phyloP scores from a whole-genome alignment of 2,329 filamentous ascomycete species.

The Aspergillus ibericus region DNA sequence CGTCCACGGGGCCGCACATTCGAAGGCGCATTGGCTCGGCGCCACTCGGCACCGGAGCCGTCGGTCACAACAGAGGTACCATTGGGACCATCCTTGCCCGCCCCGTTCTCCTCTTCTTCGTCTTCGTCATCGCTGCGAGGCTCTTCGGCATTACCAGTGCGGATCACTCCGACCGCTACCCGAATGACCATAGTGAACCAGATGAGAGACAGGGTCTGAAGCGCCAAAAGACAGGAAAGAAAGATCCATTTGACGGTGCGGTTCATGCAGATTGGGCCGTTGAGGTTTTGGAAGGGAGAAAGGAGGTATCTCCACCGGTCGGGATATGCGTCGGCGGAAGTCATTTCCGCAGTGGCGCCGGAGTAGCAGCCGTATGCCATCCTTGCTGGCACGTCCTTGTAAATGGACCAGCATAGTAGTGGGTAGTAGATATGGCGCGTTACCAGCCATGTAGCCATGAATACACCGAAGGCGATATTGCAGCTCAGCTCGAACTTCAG shows the following conservation, averaged over 20 bases:
- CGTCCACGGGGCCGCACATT: conserved; percentile 38
- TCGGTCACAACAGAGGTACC: conserved; percentile 26
- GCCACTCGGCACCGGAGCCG: conserved; percentile 32
- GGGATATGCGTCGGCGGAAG: conserved; percentile 34
- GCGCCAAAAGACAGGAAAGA: conserved; percentile 69
- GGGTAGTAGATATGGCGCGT: conserved; percentile 80
- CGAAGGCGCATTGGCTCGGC: conserved; percentile 35
- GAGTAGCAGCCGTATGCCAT: conserved; percentile 72
- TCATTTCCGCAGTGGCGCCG: conserved; percentile 44
- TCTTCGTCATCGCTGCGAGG: conserved; percentile 81
- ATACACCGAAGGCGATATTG: conserved; percentile 80
- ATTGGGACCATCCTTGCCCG: conserved; percentile 26
- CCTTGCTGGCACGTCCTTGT: conserved; percentile 60
- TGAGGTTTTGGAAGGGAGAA: conserved; percentile 70
- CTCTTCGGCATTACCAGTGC: conserved; percentile 76
- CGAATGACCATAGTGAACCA: conserved; percentile 90
- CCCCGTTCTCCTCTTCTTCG: conserved; percentile 53
- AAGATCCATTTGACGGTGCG: conserved; percentile 73
- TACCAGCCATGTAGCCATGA: conserved; percentile 81
- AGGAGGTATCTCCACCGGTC: conserved; percentile 63
- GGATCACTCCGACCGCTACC: conserved; percentile 77
- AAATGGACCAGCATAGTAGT: conserved; percentile 79
- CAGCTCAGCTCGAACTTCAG: conserved; percentile 72
- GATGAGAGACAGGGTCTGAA: conserved; percentile 77
- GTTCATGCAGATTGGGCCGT: conserved; percentile 79